Base-by-base conservation (phyloP, 2,329 filamentous ascomycete genomes). In the Ceratocystiopsis sp. region DNA sequence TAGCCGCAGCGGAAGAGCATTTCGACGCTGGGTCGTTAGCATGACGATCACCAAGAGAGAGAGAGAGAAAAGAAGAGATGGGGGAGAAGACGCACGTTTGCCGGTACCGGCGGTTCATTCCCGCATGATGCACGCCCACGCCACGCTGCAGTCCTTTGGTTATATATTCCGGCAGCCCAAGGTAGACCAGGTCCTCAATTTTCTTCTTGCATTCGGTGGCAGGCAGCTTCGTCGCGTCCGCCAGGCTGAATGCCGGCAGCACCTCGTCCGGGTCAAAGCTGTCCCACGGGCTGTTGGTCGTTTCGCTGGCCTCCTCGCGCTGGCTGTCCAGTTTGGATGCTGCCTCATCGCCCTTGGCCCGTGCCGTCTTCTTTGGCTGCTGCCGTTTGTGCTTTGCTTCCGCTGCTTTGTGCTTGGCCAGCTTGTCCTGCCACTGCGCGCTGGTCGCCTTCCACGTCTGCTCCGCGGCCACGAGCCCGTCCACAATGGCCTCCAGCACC, bases 21-120 rank as follows among this genome's bases (percentile, higher is more conserved):
- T 54, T 86, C 81, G 1, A 84, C 78, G 17, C 65, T 66, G 29
- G 9, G 25, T 29, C 6, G 19, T 21, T 21, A 21, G 19, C 19
- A 21, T 21, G 19, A 21, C 19, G 19, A 21, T 21, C 19, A 29
- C 5, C 6, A 29, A 29, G 25, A 2, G 5, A 29, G 25, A 8
- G n/a, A n/a, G n/a, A n/a, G n/a, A n/a, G n/a, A n/a, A n/a, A n/a
- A n/a, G n/a, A n/a, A n/a, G n/a, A 7, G 2, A 39, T 46, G 39
- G 50, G 43, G 4, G 44, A 11, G n/a, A 13, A 18, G 2, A 29
- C 60, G 62, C 60, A 65, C 61, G 68, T 66, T 55, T 85, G 80
- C 35, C 83, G 73, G 54, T 87, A 87, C 48, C 74, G 73, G 40
- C 80, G 68, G 54, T 86, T 87, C 76, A 87, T 75, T 59, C 83